A percentile compares a stretch with the other conserved stretches of the same genome.
phyloP scores from a whole-genome alignment of 495 filamentous ascomycete species.

The Venustampulla echinocandica region DNA sequence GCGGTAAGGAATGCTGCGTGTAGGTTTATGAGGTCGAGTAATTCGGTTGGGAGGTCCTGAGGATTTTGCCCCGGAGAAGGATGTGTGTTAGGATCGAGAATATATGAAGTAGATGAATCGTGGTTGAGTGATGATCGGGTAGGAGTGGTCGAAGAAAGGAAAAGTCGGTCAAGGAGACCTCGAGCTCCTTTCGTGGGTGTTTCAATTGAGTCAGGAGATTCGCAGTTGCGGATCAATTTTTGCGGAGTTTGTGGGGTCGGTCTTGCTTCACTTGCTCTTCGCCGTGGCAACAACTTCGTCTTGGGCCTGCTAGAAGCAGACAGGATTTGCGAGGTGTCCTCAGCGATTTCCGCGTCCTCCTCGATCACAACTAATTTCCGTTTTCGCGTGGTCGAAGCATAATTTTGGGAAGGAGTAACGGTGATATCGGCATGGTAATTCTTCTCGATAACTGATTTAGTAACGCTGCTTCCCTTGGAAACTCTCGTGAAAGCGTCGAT shows the following conservation, averaged over 20 bases:
- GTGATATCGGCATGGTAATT: slow-evolving; percentile 5
- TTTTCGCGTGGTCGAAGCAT: slow-evolving; percentile 6
- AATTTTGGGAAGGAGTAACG: not conserved
- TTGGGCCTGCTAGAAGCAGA: not conserved
- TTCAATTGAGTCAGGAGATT: slow-evolving; percentile 2
- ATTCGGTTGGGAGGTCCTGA: slow-evolving; percentile 37
- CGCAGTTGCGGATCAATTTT: slow-evolving; percentile 3
- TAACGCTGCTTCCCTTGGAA: slow-evolving; percentile 17
- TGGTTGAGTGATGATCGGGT: slow-evolving; percentile 6
- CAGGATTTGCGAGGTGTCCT: slow-evolving; percentile 2
- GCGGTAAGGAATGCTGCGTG: slow-evolving; percentile 50
- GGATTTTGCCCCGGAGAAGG: not conserved
- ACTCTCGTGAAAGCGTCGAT: slow-evolving; percentile 22
- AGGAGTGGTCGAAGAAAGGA: slow-evolving; percentile 14
- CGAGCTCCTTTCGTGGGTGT: slow-evolving; percentile 24
- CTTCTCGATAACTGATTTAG: slow-evolving; percentile 16
- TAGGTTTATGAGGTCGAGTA: slow-evolving; percentile 46
- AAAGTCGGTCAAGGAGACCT: slow-evolving; percentile 17
- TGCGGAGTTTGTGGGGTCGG: slow-evolving; percentile 14
- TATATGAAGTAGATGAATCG: slow-evolving; percentile 4
- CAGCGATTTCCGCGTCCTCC: slow-evolving; percentile 14
- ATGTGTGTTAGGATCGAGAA: slow-evolving; percentile 2
- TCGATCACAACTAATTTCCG: slow-evolving; percentile 16
- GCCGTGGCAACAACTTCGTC: slow-evolving; percentile 10
- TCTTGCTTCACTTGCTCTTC: not conserved